These are phyloP conservation scores for Coelastrella sp. DNA, from an alignment of 139 green algal species.

Conservation along the genomic window DNA sequence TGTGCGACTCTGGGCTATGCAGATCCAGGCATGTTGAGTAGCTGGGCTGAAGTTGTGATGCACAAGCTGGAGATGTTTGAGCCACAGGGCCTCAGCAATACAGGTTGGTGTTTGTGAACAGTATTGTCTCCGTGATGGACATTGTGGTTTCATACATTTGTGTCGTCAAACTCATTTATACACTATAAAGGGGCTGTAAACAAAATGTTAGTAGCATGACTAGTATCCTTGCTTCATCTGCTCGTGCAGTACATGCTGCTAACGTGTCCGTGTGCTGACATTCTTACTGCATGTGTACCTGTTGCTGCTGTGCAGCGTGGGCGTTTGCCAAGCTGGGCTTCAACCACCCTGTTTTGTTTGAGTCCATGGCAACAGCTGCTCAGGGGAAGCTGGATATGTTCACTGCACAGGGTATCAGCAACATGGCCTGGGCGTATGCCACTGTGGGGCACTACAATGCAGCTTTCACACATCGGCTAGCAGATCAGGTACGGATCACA, in stretches of 20 bases:
- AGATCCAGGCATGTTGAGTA: conserved; percentile 35
- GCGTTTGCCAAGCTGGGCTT: conserved; percentile 61
- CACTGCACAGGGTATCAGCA: conserved; percentile 53
- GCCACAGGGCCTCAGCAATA: conserved; percentile 47
- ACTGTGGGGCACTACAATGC: conserved; percentile 43
- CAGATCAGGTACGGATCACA: conserved; percentile 22
- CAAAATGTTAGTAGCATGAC: no score
- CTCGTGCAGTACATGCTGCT: no score
- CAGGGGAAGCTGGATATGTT: conserved; percentile 49
- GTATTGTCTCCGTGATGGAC: not conserved
- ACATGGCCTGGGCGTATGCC: conserved; percentile 46
- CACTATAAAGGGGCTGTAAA: no score
- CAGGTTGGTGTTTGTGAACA: not conserved
- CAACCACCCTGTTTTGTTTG: conserved; percentile 52
- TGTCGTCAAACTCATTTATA: no score
- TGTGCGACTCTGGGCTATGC: conserved; percentile 59
- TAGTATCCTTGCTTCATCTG: no score
- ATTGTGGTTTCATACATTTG: no score
- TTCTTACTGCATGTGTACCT: no score
- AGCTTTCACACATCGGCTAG: conserved; percentile 17
- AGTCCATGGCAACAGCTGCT: conserved; percentile 46
- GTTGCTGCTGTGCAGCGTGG: conserved; percentile 51
- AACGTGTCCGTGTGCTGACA: no score
- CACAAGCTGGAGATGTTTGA: conserved; percentile 45
- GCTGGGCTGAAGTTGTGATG: conserved; percentile 32